Percentiles rank a stretch among this genome's conserved stretches.
phyloP scores from a whole-genome alignment of 768 basidiomycete species.

The Leccinum pellstonianum region DNA sequence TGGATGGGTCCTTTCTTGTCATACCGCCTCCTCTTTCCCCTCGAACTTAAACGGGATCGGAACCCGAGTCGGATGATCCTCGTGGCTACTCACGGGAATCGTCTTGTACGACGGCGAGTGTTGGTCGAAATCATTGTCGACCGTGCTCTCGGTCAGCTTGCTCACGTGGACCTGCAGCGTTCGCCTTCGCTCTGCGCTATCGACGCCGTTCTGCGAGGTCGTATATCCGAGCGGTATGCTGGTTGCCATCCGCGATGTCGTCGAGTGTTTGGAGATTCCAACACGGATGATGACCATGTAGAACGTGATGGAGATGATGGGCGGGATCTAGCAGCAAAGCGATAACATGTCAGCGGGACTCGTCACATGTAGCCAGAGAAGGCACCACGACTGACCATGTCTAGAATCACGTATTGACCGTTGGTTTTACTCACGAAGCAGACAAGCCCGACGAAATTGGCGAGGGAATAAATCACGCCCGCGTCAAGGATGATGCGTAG shows the following conservation, averaged over 20 bases:
- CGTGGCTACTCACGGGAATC: neutral
- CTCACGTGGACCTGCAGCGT: neutral
- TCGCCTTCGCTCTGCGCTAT: neutral
- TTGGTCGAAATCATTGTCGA: neutral
- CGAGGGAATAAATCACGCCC: conserved; percentile 4
- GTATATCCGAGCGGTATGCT: neutral
- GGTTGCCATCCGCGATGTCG: neutral
- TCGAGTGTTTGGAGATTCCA: neutral
- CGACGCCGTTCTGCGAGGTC: too few relatives aligned
- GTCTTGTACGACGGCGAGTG: neutral
- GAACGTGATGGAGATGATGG: conserved; percentile 16
- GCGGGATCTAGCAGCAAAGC: conserved; percentile 5
- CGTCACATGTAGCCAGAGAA: too few relatives aligned
- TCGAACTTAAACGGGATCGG: neutral
- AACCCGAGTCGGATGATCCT: neutral
- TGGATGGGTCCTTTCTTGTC: neutral
- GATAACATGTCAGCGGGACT: neutral
- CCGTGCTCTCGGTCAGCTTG: neutral
- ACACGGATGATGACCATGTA: conserved; percentile 19
- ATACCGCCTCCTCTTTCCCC: neutral
- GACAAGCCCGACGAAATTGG: neutral
- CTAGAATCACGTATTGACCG: conserved; percentile 6
- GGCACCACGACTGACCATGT: conserved; percentile 1
- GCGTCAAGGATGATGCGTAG: conserved; percentile 4
- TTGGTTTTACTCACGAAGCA: conserved; percentile 1